Conservation (phyloP, 2,329 filamentous ascomycete genomes). For the Orbilia blumenaviensis region DNA sequence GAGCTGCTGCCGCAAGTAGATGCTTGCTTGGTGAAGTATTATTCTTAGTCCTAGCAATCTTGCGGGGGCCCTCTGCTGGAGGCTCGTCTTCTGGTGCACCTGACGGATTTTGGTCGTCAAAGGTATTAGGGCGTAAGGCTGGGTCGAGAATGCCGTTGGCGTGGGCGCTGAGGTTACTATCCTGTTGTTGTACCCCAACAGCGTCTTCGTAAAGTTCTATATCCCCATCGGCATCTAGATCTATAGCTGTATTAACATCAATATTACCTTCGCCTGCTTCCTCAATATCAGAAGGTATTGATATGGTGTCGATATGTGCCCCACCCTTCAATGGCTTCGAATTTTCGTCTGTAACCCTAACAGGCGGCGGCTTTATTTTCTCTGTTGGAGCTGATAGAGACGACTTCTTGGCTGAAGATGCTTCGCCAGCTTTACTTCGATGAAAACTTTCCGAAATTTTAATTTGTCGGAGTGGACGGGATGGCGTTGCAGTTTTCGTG, state of each 20-base stretch:
- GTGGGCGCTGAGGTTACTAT: not conserved
- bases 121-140: no score
- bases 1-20: not conserved
- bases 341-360: not conserved
- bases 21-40: conserved; percentile 41
- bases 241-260: no score
- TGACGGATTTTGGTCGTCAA: not conserved
- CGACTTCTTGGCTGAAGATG: not conserved
- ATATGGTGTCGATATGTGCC: not conserved
- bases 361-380: conserved; percentile 2
- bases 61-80: conserved; percentile 4
- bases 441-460: conserved; percentile 32
- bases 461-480: conserved; percentile 10
- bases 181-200: not conserved
- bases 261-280: not conserved
- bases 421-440: not conserved
- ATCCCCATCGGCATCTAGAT: conserved; percentile 2
- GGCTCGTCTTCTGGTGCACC: not conserved
- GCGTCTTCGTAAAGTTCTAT: not conserved
- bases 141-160: not conserved
- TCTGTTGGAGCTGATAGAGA: not conserved
- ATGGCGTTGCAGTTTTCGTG: conserved; percentile 8
- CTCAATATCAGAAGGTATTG: not conserved
- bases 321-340: not conserved
- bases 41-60: conserved; percentile 15